Evolutionary conservation across 306 rosid species (phyloP).

Genomic region (Senna tora): DNA sequence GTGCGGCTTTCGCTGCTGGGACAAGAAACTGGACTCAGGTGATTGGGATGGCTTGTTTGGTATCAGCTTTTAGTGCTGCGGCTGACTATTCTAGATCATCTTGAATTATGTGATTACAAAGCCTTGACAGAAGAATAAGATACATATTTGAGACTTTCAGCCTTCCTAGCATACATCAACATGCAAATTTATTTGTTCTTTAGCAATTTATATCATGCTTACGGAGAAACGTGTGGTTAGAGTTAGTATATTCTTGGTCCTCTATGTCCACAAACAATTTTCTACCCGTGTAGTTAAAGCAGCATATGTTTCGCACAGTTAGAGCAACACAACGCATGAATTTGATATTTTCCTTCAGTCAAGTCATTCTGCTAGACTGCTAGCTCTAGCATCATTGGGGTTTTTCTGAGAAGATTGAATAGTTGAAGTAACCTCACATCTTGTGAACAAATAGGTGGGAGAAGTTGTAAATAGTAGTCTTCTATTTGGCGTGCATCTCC

Average conservation of each 20-base stretch:
- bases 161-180: neutral
- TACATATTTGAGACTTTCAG: slow-evolving; percentile 5
- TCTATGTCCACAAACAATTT: neutral
- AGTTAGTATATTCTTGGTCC: slow-evolving; percentile 1
- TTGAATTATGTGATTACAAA: slow-evolving; percentile 33
- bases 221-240: neutral
- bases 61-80: slow-evolving; percentile 66
- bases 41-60: slow-evolving; percentile 63
- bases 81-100: slow-evolving; percentile 62
- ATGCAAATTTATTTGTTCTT: slow-evolving; percentile 14
- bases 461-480: neutral
- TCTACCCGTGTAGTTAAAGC: slow-evolving; percentile 21
- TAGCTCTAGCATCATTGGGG: neutral
- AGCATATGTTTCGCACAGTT: neutral
- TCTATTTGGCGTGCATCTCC: neutral
- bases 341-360: neutral
- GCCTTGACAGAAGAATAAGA: neutral
- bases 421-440: neutral
- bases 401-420: neutral
- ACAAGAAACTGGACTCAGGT: slow-evolving; percentile 67
- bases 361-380: neutral
- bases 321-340: neutral
- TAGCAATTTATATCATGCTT: neutral
- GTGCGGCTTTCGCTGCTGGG: slow-evolving; percentile 73
- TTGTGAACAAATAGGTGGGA: neutral